These are phyloP conservation scores for Pulveroboletus sp. DNA, from an alignment of 768 basidiomycete species.

Conservation along the genomic window DNA sequence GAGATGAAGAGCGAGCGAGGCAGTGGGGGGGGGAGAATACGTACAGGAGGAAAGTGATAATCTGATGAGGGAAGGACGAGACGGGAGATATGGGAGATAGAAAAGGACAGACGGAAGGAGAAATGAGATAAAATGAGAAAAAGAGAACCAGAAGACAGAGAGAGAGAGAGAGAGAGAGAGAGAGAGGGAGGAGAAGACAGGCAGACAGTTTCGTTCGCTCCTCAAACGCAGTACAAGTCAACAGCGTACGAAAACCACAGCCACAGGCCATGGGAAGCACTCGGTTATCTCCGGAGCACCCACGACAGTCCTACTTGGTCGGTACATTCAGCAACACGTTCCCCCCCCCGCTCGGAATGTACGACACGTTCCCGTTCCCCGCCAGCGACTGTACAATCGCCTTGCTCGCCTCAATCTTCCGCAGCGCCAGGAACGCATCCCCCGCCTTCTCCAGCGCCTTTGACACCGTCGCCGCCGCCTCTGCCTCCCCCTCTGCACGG, in stretches of 20 bases:
- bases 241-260: slow-evolving; percentile 15
- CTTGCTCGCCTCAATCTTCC: slow-evolving; percentile 97
- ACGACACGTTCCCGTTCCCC: slow-evolving; percentile 79
- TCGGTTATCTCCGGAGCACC: slow-evolving; percentile 18
- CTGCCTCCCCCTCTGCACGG: slow-evolving; percentile 96
- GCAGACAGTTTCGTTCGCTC: slow-evolving; percentile 15
- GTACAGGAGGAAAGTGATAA: slow-evolving; percentile 36
- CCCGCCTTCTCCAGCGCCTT: slow-evolving; percentile 89
- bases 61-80: slow-evolving; percentile 36
- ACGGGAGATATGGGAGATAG: slow-evolving; percentile 28
- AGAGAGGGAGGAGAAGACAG: background rate
- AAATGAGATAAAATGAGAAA: slow-evolving; percentile 30
- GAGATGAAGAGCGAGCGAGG: slow-evolving; percentile 1
- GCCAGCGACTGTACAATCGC: slow-evolving; percentile 88
- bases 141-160: slow-evolving; percentile 16
- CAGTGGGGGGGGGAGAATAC: slow-evolving; percentile 12
- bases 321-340: slow-evolving; percentile 84
- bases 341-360: slow-evolving; percentile 76
- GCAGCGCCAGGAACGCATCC: slow-evolving; percentile 90
- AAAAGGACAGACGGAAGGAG: slow-evolving; percentile 35
- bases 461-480: slow-evolving; percentile 92
- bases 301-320: slow-evolving; percentile 24
- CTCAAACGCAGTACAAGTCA: slow-evolving; percentile 22
- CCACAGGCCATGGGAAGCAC: slow-evolving; percentile 25
- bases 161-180: background rate